phyloP scores from a whole-genome alignment of 768 basidiomycete genomes.

The Lenzites betulinus region DNA sequence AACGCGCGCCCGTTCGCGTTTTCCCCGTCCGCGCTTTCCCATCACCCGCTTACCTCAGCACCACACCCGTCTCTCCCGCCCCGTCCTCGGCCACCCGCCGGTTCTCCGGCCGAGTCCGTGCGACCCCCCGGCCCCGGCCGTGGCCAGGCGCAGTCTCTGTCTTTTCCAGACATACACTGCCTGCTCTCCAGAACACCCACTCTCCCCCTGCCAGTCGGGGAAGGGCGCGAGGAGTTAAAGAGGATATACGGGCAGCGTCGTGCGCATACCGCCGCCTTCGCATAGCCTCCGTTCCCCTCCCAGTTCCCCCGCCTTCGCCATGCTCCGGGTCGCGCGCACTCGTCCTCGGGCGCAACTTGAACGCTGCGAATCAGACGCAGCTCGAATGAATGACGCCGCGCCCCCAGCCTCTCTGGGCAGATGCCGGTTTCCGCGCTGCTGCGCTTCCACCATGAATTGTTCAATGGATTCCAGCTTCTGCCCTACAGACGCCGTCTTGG shows the following conservation, averaged over 20 bases:
- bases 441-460: background rate
- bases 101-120: constrained; percentile 14
- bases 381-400: background rate
- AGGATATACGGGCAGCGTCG: background rate
- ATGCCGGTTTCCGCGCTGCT: constrained; percentile 9
- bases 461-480: background rate
- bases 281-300: constrained; percentile 6
- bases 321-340: background rate
- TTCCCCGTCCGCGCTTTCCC: background rate
- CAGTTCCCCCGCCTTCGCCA: background rate
- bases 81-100: background rate
- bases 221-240: constrained; percentile 14
- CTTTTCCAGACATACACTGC: background rate
- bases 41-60: constrained; percentile 3
- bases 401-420: background rate
- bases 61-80: background rate
- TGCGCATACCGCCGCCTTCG: constrained; percentile 5
- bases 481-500: constrained; percentile 10
- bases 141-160: background rate
- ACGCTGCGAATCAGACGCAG: background rate
- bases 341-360: background rate
- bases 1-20: background rate
- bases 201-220: constrained; percentile 3
- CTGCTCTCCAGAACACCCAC: constrained; percentile 2
- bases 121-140: background rate